Base-by-base conservation (phyloP, 2,329 filamentous ascomycete genomes). In the Sclerotinia minor region DNA sequence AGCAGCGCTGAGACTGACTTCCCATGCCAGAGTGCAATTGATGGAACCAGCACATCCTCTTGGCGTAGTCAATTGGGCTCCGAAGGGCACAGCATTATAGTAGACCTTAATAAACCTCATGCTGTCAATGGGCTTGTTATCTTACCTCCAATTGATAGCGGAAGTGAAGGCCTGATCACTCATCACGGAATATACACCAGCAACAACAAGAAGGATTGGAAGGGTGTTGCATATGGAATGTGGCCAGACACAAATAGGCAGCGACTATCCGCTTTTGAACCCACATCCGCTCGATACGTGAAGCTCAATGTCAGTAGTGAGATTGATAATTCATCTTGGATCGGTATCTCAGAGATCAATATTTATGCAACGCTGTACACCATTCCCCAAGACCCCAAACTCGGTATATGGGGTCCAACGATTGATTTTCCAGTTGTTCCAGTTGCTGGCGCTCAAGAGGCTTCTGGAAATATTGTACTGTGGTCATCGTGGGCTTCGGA, bases 401-500 rank as follows among this genome's bases (percentile, higher is more conserved):
- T 61, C 9, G 58, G 58, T 38, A 21, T 61, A 21, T 61, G 58
- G 58, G 58, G 58, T 21, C 26, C 58, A 6, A 61, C 58, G 5
- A 29, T 61, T 19, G 58, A 61, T 35, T 61, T 61, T 24, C 58
- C 58, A 19, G 29, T 61, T 13, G 58, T 61, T 61, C 58, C 58
- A 49, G 58, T 61, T 49, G 58, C 58, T 4, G 58, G 58, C n/a
- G 58, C 58, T 61, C 58, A 61, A 61, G 58, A 49, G 8, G 58
- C 58, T 17, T 61, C 58, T 35, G 58, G 58, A 17, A 49, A 49
- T 5, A 61, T 61, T 35, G 44, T 61, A 19, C 45, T 61, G 4
- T 61, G 58, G 58, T 61, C 58, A 35, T 61, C 58, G 24, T 61
- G 58, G 58, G 44, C 44, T 24, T 61, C 58, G 21, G 58, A 61